Evolutionary conservation across 805 yeast species (phyloP), one percentile per base, ranked within the genome.

Genomic region (Trichomonascus vanleenenianus): DNA sequence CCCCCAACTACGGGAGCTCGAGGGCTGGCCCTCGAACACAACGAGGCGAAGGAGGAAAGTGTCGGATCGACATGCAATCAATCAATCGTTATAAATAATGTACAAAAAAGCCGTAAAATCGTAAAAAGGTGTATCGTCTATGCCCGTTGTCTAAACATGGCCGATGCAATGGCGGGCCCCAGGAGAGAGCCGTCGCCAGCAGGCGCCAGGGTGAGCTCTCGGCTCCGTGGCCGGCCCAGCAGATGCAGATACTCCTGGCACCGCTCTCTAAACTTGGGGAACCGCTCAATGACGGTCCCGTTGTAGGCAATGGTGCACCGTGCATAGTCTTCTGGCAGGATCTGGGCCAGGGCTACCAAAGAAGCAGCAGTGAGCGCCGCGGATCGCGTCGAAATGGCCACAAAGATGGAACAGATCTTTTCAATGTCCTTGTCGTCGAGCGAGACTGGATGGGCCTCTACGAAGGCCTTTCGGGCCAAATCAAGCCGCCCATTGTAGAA

Each of bases 261-360:
- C 14, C 60, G 53, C 32, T 38, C 47, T 18, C 40, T 40, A 44
- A 62, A 63, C 25, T 51, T 47, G n/a, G 60, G 53, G 41, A 63
- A 62, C 47, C 56, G 52, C 42, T 58, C 63, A 20, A 63, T 52
- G 31, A 62, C 63, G 10, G 65, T 51, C 7, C 66, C 66, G 14
- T 61, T 50, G 43, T 49, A 61, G 12, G 63, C 63, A 27, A 62
- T 56, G 16, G 54, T 47, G 27, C 56, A 45, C 37, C 37, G 48
- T n/a, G 39, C 46, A 18, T 43, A 25, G 43, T 49, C 49, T 27
- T 41, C 42, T 33, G 42, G 49, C 39, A 31, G 52, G 46, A 27
- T 52, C 33, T 33, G 48, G 39, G 62, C 58, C 32, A 61, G 44
- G 2, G 58, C 59, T 3, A 58, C 47, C 11, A 58, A 40, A n/a